phyloP scores from a whole-genome alignment of 331 rosid species.

The Pyracantha coccinea region DNA sequence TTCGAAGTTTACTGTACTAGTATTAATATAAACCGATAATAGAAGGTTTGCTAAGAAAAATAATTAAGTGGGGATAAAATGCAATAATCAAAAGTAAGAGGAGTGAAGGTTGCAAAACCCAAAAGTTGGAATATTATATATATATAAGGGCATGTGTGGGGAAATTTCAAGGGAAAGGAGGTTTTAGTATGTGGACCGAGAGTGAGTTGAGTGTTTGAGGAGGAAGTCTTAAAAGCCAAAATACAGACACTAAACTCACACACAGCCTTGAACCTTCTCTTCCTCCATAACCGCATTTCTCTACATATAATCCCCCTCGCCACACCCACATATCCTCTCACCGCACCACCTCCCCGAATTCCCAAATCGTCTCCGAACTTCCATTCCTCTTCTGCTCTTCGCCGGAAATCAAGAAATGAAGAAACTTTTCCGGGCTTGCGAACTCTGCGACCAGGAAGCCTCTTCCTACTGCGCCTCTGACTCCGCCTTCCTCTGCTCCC shows the following conservation, averaged over 20 bases:
- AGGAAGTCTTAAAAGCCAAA: not conserved
- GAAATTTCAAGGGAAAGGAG: constrained; percentile 19
- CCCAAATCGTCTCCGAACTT: not conserved
- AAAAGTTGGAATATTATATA: not conserved
- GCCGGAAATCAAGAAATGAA: not conserved
- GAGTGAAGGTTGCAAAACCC: not conserved
- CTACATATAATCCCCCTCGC: not conserved
- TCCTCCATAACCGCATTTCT: not conserved
- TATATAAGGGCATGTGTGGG: not conserved
- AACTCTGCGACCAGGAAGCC: constrained; percentile 43
- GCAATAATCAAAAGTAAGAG: not conserved
- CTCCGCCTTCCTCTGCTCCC: constrained; percentile 55
- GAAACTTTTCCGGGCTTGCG: constrained; percentile 22
- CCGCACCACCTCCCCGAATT: not conserved
- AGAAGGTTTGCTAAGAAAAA: too few relatives aligned
- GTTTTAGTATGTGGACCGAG: not conserved
- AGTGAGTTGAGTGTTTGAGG: not conserved
- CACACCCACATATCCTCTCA: not conserved
- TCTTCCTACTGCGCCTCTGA: constrained; percentile 45
- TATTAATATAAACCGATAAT: too few relatives aligned
- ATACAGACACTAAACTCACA: not conserved
- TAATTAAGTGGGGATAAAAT: too few relatives aligned
- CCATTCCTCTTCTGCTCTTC: not conserved
- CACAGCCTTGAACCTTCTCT: not conserved
- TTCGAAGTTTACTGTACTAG: too few relatives aligned